Evolutionary conservation across 2,329 filamentous ascomycete genomes (phyloP).

Genomic region (Acephala macrosclerotiorum): DNA sequence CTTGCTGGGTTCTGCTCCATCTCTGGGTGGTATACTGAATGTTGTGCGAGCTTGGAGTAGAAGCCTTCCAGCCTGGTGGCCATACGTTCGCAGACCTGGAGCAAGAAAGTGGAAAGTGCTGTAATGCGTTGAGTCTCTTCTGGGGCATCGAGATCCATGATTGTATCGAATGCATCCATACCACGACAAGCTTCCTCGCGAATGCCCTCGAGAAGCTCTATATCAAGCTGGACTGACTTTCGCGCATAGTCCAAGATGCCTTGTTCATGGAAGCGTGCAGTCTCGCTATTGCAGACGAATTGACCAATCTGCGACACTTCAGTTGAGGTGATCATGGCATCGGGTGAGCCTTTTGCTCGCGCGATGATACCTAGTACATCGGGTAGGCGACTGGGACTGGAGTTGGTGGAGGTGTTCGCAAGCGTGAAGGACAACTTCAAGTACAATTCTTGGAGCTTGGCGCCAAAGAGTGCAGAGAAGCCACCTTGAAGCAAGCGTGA

Average conservation of each 20-base stretch:
- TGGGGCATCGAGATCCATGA: slow-evolving; percentile 51
- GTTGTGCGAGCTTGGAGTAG: slow-evolving; percentile 57
- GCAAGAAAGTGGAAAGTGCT: slow-evolving; percentile 52
- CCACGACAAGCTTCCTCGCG: slow-evolving; percentile 59
- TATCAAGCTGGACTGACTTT: slow-evolving; percentile 57
- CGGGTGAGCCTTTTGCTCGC: slow-evolving; percentile 52
- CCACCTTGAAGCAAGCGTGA: slow-evolving; percentile 58
- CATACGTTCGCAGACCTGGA: slow-evolving; percentile 61
- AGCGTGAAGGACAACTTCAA: slow-evolving; percentile 59
- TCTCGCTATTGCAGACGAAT: slow-evolving; percentile 54
- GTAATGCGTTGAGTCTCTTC: slow-evolving; percentile 49
- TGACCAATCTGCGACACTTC: slow-evolving; percentile 59
- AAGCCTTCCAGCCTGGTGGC: slow-evolving; percentile 58
- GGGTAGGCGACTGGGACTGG: slow-evolving; percentile 48
- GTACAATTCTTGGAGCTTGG: slow-evolving; percentile 60
- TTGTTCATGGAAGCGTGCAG: slow-evolving; percentile 57
- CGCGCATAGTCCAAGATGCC: slow-evolving; percentile 59
- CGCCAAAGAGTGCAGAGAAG: slow-evolving; percentile 58
- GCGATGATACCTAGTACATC: slow-evolving; percentile 54
- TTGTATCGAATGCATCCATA: slow-evolving; percentile 61
- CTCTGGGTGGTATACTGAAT: slow-evolving; percentile 58
- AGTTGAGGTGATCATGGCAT: slow-evolving; percentile 54
- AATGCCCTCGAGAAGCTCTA: slow-evolving; percentile 60
- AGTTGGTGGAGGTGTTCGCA: slow-evolving; percentile 49
- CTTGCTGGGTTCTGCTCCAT: slow-evolving; percentile 61